phyloP scores from a whole-genome alignment of 179 eudicot genomes.

The Spinacia oleracea region DNA sequence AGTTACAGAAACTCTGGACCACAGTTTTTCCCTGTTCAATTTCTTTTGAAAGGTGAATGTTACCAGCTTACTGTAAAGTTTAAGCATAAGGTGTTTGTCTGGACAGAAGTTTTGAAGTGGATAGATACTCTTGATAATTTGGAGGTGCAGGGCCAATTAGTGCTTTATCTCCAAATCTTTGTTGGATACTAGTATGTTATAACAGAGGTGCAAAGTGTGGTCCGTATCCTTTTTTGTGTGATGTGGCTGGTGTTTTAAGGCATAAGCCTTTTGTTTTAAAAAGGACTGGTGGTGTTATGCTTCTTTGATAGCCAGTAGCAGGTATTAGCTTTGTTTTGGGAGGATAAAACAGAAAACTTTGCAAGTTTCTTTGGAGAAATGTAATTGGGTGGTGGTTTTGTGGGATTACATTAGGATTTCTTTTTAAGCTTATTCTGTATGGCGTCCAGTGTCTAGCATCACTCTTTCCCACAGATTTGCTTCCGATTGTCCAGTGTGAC shows the following conservation, averaged over 20 bases:
- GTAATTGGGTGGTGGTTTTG: not conserved
- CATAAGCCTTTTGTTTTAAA: not conserved
- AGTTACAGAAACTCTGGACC: not conserved
- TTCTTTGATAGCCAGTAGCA: not conserved
- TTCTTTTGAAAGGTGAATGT: not conserved
- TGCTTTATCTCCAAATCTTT: not conserved
- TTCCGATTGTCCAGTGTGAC: not conserved
- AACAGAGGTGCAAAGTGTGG: not conserved
- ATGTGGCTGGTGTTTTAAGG: not conserved
- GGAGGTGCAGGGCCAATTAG: not conserved
- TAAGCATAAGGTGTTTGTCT: not conserved
- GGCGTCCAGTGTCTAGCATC: not conserved
- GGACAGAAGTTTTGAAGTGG: not conserved
- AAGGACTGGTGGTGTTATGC: not conserved
- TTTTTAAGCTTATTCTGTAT: not conserved
- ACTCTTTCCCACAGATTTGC: not conserved
- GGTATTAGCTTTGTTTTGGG: no score
- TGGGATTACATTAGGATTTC: not conserved
- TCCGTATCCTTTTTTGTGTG: not conserved
- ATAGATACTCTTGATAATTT: not conserved
- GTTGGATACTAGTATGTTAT: no score
- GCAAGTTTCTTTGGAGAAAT: not conserved
- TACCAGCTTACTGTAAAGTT: not conserved
- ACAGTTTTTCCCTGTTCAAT: not conserved
- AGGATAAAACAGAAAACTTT: not conserved